Evolutionary conservation across 2,329 filamentous ascomycete genomes (phyloP).

Genomic region (Aspergillus chevalieri): DNA sequence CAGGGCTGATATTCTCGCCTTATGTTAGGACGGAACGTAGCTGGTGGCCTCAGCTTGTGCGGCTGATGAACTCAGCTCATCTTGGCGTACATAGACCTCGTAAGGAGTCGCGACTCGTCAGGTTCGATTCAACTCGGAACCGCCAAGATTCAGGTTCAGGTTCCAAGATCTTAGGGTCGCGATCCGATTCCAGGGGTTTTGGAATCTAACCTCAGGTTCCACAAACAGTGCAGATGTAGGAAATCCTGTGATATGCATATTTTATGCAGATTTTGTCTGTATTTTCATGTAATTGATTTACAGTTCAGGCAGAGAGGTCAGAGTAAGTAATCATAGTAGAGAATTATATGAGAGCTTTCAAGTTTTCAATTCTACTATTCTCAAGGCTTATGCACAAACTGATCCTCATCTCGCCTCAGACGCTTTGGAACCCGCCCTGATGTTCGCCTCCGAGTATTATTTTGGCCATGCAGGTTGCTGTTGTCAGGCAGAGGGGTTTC

Average conservation of each 20-base stretch:
- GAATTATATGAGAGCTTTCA: not conserved
- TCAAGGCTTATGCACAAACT: too few species aligned
- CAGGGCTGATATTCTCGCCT: too few species aligned
- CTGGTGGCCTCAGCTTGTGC: too few species aligned
- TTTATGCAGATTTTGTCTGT: not conserved
- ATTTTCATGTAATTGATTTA: not conserved
- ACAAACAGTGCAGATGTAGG: not conserved
- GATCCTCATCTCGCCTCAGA: not conserved
- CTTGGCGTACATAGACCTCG: not conserved
- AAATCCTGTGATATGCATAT: not conserved
- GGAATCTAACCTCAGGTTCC: not conserved
- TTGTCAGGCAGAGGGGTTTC: conserved; percentile 1
- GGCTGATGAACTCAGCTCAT: too few species aligned
- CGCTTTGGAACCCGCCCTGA: conserved; percentile 1
- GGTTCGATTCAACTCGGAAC: conserved; percentile 4
- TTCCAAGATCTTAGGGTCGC: not conserved
- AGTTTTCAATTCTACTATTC: too few species aligned
- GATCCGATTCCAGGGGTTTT: conserved; percentile 1
- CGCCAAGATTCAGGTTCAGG: conserved; percentile 2
- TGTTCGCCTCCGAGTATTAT: not conserved
- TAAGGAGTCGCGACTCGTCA: conserved; percentile 2
- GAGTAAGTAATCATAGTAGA: not conserved
- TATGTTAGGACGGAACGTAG: too few species aligned
- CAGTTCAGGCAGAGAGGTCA: not conserved
- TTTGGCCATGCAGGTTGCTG: not conserved